Percentiles rank a stretch among this genome's conserved stretches.
phyloP scores from a whole-genome alignment of 331 rosid genomes.

The Dryas integrifolia region DNA sequence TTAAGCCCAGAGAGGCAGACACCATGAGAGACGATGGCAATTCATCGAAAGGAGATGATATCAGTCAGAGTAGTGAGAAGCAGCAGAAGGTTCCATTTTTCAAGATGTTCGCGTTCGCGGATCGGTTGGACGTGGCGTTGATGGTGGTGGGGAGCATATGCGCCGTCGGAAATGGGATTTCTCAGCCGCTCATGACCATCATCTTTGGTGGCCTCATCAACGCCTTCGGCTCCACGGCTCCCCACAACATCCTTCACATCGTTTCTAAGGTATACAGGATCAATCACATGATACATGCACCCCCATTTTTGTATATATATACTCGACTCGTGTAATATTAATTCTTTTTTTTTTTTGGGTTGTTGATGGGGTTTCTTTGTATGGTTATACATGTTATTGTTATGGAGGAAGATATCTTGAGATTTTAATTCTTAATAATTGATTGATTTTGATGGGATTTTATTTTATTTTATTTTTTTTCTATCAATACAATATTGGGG shows the following conservation, averaged over 20 bases:
- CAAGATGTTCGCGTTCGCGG: slow-evolving; percentile 68
- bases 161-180: slow-evolving; percentile 50
- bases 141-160: slow-evolving; percentile 56
- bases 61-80: not conserved
- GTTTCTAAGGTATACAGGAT: slow-evolving; percentile 53
- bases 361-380: too few relatives aligned
- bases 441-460: too few relatives aligned
- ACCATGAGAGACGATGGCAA: too few relatives aligned
- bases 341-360: too few relatives aligned
- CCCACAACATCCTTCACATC: slow-evolving; percentile 21
- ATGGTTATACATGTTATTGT: too few relatives aligned
- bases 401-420: too few relatives aligned
- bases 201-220: slow-evolving; percentile 58
- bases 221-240: slow-evolving; percentile 47
- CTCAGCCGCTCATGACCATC: slow-evolving; percentile 71
- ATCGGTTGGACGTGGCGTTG: slow-evolving; percentile 40
- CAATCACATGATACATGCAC: not conserved
- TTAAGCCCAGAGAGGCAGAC: too few relatives aligned
- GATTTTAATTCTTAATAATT: too few relatives aligned
- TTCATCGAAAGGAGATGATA: not conserved
- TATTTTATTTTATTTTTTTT: too few relatives aligned
- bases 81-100: slow-evolving; percentile 43
- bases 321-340: too few relatives aligned
- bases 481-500: too few relatives aligned
- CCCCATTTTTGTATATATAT: too few relatives aligned